These are phyloP conservation scores for Rosa multiflora DNA, from an alignment of 306 rosid genomes.

Conservation along the genomic window DNA sequence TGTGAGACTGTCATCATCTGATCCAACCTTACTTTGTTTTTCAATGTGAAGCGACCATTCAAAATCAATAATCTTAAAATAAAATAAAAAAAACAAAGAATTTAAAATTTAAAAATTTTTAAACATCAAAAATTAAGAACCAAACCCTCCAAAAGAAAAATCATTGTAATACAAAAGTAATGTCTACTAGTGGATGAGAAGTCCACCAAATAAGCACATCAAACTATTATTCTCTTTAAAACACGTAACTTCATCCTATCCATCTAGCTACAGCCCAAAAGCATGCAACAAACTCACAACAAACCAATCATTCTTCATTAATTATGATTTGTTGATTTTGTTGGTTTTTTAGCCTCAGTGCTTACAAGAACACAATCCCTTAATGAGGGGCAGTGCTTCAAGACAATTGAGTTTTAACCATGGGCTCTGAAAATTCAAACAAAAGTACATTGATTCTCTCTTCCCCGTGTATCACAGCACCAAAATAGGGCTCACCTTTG, in stretches of 20 bases:
- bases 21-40: background rate
- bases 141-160: background rate
- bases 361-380: background rate
- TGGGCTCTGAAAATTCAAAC: background rate
- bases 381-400: background rate
- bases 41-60: background rate
- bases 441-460: background rate
- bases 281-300: background rate
- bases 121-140: too few species aligned
- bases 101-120: too few species aligned
- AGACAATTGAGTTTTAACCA: background rate
- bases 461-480: background rate
- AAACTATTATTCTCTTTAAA: too few species aligned
- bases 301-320: background rate
- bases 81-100: too few species aligned
- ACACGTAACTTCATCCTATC: background rate
- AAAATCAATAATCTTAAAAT: background rate
- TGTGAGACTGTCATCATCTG: background rate
- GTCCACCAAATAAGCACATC: background rate
- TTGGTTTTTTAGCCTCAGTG: background rate
- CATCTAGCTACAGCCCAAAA: background rate
- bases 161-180: background rate
- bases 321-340: background rate
- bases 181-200: background rate
- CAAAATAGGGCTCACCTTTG: background rate